Conservation (phyloP, 2,329 filamentous ascomycete genomes). For the Incumbomyces lentus region DNA sequence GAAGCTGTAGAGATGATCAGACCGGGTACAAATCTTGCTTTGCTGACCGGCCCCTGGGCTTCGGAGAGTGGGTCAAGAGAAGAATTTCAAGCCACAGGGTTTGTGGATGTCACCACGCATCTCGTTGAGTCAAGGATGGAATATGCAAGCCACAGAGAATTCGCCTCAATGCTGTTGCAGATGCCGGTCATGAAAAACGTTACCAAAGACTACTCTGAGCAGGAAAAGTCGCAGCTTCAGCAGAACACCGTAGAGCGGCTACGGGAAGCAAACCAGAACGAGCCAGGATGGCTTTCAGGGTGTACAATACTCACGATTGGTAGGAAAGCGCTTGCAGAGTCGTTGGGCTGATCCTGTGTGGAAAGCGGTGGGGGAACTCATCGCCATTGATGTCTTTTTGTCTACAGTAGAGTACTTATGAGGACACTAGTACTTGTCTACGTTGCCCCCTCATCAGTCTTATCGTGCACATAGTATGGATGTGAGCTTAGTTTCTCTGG, state of each 20-base stretch:
- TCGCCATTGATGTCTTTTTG: too few relatives aligned
- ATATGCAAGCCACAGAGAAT: constrained; percentile 1
- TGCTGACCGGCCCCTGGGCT: background rate
- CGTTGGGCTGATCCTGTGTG: too few relatives aligned
- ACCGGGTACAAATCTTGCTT: background rate
- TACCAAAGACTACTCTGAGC: background rate
- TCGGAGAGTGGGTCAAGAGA: background rate
- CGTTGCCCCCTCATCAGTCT: too few relatives aligned
- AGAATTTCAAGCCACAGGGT: constrained; percentile 1
- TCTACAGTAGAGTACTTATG: too few relatives aligned
- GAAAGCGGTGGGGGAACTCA: too few relatives aligned
- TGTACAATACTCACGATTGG: too few relatives aligned
- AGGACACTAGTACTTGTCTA: too few relatives aligned
- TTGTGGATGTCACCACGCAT: background rate
- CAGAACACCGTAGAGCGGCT: background rate
- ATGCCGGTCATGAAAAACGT: constrained; percentile 7
- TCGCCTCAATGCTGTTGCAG: constrained; percentile 1
- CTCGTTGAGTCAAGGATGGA: background rate
- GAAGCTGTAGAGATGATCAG: constrained; percentile 1
- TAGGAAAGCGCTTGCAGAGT: too few relatives aligned
- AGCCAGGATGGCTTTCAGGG: too few relatives aligned
- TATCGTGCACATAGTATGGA: too few relatives aligned
- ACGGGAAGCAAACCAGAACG: background rate
- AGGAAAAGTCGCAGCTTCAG: background rate
- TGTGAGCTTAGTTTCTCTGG: too few relatives aligned